Conservation (phyloP, 139 green algal genomes). For the Pseudopediastrum boryanum region DNA sequence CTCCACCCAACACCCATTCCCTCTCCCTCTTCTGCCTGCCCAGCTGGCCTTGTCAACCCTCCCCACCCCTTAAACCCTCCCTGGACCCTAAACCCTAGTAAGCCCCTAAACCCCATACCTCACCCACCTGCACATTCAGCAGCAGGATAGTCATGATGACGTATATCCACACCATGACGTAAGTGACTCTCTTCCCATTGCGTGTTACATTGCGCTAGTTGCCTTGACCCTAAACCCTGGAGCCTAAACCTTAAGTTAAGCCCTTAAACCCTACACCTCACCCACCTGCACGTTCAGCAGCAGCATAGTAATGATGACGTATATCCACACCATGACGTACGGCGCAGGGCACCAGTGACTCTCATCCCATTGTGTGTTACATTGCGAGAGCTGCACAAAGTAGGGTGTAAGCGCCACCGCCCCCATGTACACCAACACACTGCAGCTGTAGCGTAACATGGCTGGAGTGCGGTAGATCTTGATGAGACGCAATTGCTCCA, state of each 20-base stretch:
- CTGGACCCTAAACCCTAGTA: background rate
- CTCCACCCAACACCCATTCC: background rate
- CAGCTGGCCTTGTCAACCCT: background rate
- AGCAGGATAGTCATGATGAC: conserved; percentile 8
- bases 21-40: background rate
- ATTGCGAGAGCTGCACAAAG: background rate
- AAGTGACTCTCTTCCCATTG: background rate
- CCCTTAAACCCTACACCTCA: too few species aligned
- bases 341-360: conserved; percentile 26
- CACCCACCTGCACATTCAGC: conserved; percentile 5
- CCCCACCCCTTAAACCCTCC: background rate
- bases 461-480: conserved; percentile 38
- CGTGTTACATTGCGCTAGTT: background rate
- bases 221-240: background rate
- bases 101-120: background rate
- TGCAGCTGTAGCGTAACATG: conserved; percentile 35
- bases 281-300: conserved; percentile 41
- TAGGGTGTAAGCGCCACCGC: conserved; percentile 24
- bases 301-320: conserved; percentile 37
- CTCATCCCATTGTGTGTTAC: too few species aligned
- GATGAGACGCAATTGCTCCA: conserved; percentile 42
- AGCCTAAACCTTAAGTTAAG: background rate
- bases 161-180: too few species aligned
- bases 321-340: conserved; percentile 34
- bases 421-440: conserved; percentile 20